Evolutionary conservation across 345 rosid species (phyloP).

Genomic region (Citrus cavaleriei): DNA sequence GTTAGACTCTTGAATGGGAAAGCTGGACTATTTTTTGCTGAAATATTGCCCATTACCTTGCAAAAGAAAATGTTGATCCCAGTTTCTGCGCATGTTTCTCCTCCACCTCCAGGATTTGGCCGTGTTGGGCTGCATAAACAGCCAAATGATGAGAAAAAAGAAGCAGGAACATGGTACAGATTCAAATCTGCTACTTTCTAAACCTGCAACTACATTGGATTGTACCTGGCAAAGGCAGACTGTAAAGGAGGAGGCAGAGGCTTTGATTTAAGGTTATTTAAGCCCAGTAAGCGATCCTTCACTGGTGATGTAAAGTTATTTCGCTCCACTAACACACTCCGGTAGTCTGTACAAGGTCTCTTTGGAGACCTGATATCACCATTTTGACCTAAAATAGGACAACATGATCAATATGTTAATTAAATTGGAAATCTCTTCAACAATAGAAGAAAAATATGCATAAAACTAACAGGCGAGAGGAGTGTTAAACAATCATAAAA

Average conservation of each 20-base stretch:
- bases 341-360: constrained; percentile 54
- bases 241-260: constrained; percentile 66
- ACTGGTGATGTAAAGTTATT: constrained; percentile 75
- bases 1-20: background rate
- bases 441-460: background rate
- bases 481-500: background rate
- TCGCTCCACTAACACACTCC: constrained; percentile 89
- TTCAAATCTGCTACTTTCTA: constrained; percentile 9
- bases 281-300: constrained; percentile 66
- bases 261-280: constrained; percentile 57
- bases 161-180: constrained; percentile 9
- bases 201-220: background rate
- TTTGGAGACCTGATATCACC: constrained; percentile 81
- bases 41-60: constrained; percentile 46
- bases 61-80: constrained; percentile 80
- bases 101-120: constrained; percentile 92
- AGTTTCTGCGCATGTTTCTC: constrained; percentile 98
- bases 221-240: constrained; percentile 84
- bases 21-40: background rate
- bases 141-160: constrained; percentile 1
- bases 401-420: background rate
- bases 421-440: constrained; percentile 1
- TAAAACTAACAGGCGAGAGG: background rate
- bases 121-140: constrained; percentile 72
- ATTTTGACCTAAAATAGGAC: constrained; percentile 65